Evolutionary conservation across 2,329 filamentous ascomycete species (phyloP).

Genomic region (Penicillium griseofulvum): DNA sequence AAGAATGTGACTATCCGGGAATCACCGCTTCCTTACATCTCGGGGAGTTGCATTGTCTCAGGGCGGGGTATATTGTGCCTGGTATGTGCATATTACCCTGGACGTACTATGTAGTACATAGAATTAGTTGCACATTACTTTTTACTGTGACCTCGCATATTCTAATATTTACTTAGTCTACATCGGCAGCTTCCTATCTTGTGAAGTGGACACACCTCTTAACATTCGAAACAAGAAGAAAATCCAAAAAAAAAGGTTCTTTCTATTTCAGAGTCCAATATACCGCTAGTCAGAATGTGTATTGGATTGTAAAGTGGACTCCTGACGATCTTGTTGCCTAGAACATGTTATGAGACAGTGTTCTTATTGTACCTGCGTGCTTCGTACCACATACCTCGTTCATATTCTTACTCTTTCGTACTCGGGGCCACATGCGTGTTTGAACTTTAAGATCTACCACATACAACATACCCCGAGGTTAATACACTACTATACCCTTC

Average conservation of each 20-base stretch:
- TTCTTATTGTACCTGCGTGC: not conserved
- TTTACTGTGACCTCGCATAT: not conserved
- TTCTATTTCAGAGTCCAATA: not conserved
- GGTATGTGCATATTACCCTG: slow-evolving; percentile 6
- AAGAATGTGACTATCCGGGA: slow-evolving; percentile 9
- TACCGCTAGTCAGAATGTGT: not conserved
- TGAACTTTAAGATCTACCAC: not conserved
- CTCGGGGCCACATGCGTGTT: not conserved
- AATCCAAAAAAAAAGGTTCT: not conserved
- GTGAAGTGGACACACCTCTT: slow-evolving; percentile 1
- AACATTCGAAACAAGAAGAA: slow-evolving; percentile 5
- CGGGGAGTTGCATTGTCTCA: slow-evolving; percentile 5
- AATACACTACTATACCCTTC: not conserved
- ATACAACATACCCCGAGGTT: too few species aligned
- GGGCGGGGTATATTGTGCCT: slow-evolving; percentile 4
- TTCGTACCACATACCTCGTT: not conserved
- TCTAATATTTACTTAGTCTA: not conserved
- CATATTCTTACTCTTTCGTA: not conserved
- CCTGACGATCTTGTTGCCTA: slow-evolving; percentile 9
- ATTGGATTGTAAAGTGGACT: slow-evolving; percentile 1
- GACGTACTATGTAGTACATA: not conserved
- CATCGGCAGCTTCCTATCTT: slow-evolving; percentile 4
- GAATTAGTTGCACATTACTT: not conserved
- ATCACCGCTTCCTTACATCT: slow-evolving; percentile 3
- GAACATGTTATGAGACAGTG: not conserved